Evolutionary conservation across 352 stramenopile species (phyloP), one percentile per base, ranked within the genome.

Genomic region (Pythium brassicae): DNA sequence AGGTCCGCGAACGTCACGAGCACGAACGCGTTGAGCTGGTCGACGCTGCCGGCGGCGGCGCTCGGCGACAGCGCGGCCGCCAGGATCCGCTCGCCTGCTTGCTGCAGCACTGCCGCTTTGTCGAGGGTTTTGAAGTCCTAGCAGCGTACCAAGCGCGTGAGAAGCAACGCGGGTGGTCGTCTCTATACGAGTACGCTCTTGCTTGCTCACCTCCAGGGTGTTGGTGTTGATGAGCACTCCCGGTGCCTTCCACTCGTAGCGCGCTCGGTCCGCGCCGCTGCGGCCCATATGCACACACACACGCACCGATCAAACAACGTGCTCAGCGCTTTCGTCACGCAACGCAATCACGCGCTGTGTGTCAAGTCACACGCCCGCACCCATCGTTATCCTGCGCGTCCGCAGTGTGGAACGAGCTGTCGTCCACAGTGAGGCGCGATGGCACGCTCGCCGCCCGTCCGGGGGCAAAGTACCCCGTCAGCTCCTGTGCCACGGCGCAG

Each of bases 1-100:
- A 98, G 64, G 55, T 98, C 94, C 15, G 92, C 92, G 65, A 96
- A 98, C 6, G 83, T 92, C 52, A 97, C 51, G 19, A 97, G 63
- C 14, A 96, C 79, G 55, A 97, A 98, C 50, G 70, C 61, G 56
- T 93, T 91, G 15, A 97, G 68, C 8, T 55, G 53, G 37, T 85
- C 73, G n/a, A 85, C 62, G 4, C 73, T 64, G 2, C 48, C 35
- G 32, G 57, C 19, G 8, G 7, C 51, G 7, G 10, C 27, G 37
- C 50, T 51, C 0, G 20, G 22, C 6, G 40, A 22, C 22, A 73
- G 53, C 19, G 89, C 61, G 1, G 69, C 23, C 32, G 75, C 57
- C 17, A 88, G 48, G 37, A 86, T 65, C 12, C 67, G 58, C 6
- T 75, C 66, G 4, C 60, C 73, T 7, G 68, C 65, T 20, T 72